Evolutionary conservation across 306 rosid genomes (phyloP), one percentile per base, ranked within the genome.

Genomic region (Crotalaria pallida): DNA sequence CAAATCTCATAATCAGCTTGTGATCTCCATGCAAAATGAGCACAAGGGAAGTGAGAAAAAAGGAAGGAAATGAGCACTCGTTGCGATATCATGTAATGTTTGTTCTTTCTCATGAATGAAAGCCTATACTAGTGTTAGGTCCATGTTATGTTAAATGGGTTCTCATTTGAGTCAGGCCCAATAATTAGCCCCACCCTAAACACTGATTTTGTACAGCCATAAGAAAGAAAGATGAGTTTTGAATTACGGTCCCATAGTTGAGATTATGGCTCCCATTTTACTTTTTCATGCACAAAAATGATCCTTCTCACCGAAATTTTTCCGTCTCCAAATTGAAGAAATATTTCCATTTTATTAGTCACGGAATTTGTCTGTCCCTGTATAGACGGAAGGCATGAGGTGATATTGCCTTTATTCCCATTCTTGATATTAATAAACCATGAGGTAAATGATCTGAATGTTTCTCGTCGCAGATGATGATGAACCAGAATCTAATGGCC

Each of bases 391-490:
- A n/a, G n/a, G n/a, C n/a, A n/a, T n/a, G n/a, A n/a, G n/a, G n/a
- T n/a, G n/a, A 47, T 38, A 45, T 48, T 41, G 58, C 31, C 16
- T 23, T 57, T 56, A 50, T 26, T 24, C 38, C 71, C 59, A 10
- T 52, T n/a, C 17, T 50, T 57, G 55, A 50, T 58, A 78, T 44
- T 19, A n/a, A 53, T 75, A 22, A 68, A 41, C 61, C 61, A 31
- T 12, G 27, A 13, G 59, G 23, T 24, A 23, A 10, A 48, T 15
- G 12, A 53, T 71, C 55, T 72, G 5, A 70, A 40, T 45, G 56
- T 76, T 5, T 55, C 52, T 16, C 70, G 67, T 75, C 81, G 67
- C 87, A 94, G 96, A 84, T 67, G 97, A 87, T 4, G 98, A 89
- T 13, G 85, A 82, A 59, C 84, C 97, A 33, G 91, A 76, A 79